Evolutionary conservation across 345 rosid genomes (phyloP), one percentile per base, ranked within the genome.

Genomic region (Eucalyptus tenuipes): DNA sequence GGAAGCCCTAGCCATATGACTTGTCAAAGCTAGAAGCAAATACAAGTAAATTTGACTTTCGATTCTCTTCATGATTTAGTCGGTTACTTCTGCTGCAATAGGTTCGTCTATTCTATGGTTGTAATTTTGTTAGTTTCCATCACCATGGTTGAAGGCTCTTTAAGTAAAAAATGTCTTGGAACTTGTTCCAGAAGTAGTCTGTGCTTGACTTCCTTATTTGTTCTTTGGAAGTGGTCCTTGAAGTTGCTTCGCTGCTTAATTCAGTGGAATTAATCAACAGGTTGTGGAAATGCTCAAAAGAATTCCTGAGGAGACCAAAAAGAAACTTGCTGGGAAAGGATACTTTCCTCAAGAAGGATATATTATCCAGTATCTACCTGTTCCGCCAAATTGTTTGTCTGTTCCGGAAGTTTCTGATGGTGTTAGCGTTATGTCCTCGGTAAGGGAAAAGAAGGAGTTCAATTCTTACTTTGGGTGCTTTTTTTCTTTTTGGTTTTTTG

Each of bases 261-360:
- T 17, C 13, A 64, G 29, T 55, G 75, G 20, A 45, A 44, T 50
- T 44, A 27, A 75, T 86, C 86, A 81, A 86, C 89, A 97, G 99
- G 99, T 94, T 44, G 91, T 92, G 95, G 95, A 94, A 93, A 98
- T 98, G 59, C 91, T 98, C 49, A 97, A 92, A 94, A 94, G 92
- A 90, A 93, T 98, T 86, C 95, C 98, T 3, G 88, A 85, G 13
- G 96, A 96, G 57, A 93, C 98, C 48, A 93, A 94, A 90, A 95
- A 92, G 88, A 98, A 93, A 92, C 98, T 98, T 86, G 85, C 93
- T 75, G 93, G 92, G 50, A 98, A 95, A 91, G 99, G 98, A 85
- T 96, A 93, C 89, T 94, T 96, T 88, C 98, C 99, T 81, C 99
- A 98, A 89, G 98, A 98, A 89, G 99, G 99, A 89, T 98, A 95